Percentiles rank a stretch among this genome's conserved stretches.
Conservation (phyloP, 2,329 filamentous ascomycete species). For the Fusarium guadeloupense region DNA sequence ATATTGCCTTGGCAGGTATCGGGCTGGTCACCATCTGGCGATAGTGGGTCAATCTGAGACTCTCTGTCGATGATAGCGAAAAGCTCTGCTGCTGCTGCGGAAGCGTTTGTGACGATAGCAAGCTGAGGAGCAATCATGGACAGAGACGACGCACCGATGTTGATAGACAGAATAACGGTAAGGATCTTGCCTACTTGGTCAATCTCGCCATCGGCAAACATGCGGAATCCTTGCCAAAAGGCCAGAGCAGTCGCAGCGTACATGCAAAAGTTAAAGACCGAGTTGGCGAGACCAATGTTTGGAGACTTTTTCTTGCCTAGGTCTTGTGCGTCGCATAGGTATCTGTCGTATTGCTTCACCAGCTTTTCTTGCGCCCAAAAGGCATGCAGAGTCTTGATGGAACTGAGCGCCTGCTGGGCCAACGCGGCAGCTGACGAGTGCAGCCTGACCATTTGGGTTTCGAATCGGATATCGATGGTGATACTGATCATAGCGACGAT, state of each 20-base stretch:
- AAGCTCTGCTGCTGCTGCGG: constrained; percentile 44
- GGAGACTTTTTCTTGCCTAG: constrained; percentile 7
- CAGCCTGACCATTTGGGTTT: too few species aligned
- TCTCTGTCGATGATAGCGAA: constrained; percentile 47
- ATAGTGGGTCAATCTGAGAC: constrained; percentile 37
- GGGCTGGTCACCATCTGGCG: too few species aligned
- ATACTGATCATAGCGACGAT: constrained; percentile 24
- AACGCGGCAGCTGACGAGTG: too few species aligned
- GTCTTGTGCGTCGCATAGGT: too few species aligned
- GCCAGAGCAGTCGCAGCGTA: constrained; percentile 38
- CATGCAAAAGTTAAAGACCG: not conserved
- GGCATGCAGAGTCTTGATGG: too few species aligned
- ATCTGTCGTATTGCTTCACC: too few species aligned
- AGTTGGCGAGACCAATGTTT: constrained; percentile 40
- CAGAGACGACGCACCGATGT: not conserved
- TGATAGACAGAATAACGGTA: constrained; percentile 34
- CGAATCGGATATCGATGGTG: too few species aligned
- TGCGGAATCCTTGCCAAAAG: constrained; percentile 53
- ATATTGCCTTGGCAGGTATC: not conserved
- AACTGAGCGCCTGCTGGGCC: too few species aligned
- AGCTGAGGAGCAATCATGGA: constrained; percentile 34
- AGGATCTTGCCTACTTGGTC: constrained; percentile 47
- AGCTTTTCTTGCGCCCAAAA: too few species aligned
- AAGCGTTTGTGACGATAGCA: constrained; percentile 46
- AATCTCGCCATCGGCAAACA: constrained; percentile 26